These are phyloP conservation scores for Eutrema japonicum DNA, from an alignment of 345 rosid species.

Conservation along the genomic window DNA sequence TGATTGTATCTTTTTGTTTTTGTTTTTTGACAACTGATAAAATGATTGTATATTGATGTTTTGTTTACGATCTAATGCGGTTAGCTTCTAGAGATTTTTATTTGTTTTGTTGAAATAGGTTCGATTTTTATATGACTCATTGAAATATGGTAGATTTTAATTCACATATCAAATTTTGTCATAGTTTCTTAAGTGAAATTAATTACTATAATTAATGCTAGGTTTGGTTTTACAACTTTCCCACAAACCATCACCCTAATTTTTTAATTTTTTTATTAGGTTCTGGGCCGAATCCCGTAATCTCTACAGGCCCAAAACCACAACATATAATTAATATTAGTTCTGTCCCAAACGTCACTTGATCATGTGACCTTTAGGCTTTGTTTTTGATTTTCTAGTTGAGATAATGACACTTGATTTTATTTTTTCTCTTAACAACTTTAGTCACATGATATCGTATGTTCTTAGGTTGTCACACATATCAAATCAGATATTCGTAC, in stretches of 20 bases:
- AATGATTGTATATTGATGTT: no score
- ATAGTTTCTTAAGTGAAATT: background rate
- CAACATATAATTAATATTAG: no score
- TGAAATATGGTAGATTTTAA: background rate
- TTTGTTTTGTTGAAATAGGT: background rate
- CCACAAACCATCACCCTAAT: background rate
- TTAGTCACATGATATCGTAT: conserved; percentile 7
- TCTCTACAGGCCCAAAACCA: no score
- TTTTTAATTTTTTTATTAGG: background rate
- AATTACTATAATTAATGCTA: background rate
- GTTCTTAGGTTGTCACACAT: conserved; percentile 22
- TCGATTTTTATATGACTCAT: background rate
- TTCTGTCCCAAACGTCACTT: no score
- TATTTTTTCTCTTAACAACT: background rate
- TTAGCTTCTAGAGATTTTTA: background rate
- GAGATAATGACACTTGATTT: background rate
- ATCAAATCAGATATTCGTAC: background rate
- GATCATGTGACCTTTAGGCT: no score
- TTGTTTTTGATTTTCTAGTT: no score
- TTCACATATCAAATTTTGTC: background rate
- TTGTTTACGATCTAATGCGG: background rate
- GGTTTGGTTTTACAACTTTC: background rate
- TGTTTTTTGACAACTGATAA: no score
- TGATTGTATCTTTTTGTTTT: no score
- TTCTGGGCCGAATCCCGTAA: no score